Conservation (phyloP, 2,329 filamentous ascomycete genomes). For the Mycosphaerelloides madeirae region DNA sequence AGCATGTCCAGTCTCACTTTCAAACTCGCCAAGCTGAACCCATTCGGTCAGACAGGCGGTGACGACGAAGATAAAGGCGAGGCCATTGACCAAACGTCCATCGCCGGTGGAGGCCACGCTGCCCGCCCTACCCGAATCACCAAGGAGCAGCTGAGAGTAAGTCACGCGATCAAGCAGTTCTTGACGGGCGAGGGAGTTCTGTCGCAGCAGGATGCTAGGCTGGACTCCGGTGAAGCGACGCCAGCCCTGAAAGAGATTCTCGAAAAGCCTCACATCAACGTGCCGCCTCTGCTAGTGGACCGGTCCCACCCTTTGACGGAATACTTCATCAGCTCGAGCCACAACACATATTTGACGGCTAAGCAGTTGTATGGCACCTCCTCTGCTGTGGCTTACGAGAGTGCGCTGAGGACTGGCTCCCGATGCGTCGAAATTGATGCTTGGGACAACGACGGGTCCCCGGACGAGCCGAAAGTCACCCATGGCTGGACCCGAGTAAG, state of each 20-base stretch:
- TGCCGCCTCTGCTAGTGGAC: slow-evolving; percentile 53
- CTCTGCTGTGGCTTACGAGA: slow-evolving; percentile 59
- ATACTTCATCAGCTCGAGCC: slow-evolving; percentile 68
- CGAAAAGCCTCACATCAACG: slow-evolving; percentile 53
- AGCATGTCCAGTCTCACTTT: slow-evolving; percentile 19
- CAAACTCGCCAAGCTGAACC: slow-evolving; percentile 38
- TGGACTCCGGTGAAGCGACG: slow-evolving; percentile 44
- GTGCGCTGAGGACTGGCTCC: slow-evolving; percentile 57
- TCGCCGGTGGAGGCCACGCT: slow-evolving; percentile 59
- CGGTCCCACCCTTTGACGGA: slow-evolving; percentile 59
- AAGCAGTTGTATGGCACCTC: slow-evolving; percentile 65
- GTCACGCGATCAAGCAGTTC: slow-evolving; percentile 53
- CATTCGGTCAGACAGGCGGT: slow-evolving; percentile 31
- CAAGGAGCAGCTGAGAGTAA: slow-evolving; percentile 55
- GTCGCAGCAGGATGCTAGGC: slow-evolving; percentile 44
- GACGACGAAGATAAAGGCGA: slow-evolving; percentile 54
- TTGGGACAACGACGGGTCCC: slow-evolving; percentile 61
- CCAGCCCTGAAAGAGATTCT: slow-evolving; percentile 50
- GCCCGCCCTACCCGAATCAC: slow-evolving; percentile 46
- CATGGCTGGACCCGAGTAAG: slow-evolving; percentile 66
- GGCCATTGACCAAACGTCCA: slow-evolving; percentile 43
- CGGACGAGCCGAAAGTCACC: slow-evolving; percentile 63
- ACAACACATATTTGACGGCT: slow-evolving; percentile 68
- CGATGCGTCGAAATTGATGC: slow-evolving; percentile 70
- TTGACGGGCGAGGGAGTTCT: slow-evolving; percentile 52